Percentiles rank a stretch among this genome's conserved stretches.
phyloP scores from a whole-genome alignment of 345 rosid genomes.

The Citrus reticulata region DNA sequence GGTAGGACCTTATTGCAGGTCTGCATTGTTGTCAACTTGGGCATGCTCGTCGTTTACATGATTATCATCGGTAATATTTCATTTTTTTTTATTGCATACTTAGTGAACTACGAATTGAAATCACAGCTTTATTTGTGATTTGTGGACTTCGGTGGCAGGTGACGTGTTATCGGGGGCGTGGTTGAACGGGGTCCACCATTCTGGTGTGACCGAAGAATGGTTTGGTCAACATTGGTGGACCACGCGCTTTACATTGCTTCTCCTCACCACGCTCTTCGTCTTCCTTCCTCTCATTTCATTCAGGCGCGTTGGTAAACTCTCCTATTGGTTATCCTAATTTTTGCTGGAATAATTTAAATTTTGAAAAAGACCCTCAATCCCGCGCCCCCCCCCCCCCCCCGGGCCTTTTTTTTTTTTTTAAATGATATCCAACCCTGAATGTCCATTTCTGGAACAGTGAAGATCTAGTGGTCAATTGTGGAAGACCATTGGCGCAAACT shows the following conservation, averaged over 20 bases:
- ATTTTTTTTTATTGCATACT: neutral
- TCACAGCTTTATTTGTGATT: neutral
- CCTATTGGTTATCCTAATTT: neutral
- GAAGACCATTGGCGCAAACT: no score
- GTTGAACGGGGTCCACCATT: constrained; percentile 43
- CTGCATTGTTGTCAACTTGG: constrained; percentile 57
- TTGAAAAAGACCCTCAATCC: neutral
- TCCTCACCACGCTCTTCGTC: constrained; percentile 47
- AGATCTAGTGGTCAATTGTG: neutral
- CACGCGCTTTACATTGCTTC: constrained; percentile 39
- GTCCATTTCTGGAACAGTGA: neutral
- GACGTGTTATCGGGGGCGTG: constrained; percentile 62
- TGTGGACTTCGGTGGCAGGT: constrained; percentile 35
- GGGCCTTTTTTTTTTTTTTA: no score
- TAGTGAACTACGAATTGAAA: neutral
- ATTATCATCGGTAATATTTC: constrained; percentile 46
- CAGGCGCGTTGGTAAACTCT: constrained; percentile 50
- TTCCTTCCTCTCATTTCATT: constrained; percentile 58
- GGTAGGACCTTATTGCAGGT: constrained; percentile 47
- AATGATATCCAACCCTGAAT: neutral
- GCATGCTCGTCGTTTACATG: constrained; percentile 68
- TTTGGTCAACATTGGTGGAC: constrained; percentile 59
- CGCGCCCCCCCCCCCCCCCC: no score
- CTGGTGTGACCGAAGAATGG: constrained; percentile 58
- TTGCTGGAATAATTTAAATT: neutral